Base-by-base conservation (phyloP, 148 eudicot species). In the Dysphania ambrosioides region DNA sequence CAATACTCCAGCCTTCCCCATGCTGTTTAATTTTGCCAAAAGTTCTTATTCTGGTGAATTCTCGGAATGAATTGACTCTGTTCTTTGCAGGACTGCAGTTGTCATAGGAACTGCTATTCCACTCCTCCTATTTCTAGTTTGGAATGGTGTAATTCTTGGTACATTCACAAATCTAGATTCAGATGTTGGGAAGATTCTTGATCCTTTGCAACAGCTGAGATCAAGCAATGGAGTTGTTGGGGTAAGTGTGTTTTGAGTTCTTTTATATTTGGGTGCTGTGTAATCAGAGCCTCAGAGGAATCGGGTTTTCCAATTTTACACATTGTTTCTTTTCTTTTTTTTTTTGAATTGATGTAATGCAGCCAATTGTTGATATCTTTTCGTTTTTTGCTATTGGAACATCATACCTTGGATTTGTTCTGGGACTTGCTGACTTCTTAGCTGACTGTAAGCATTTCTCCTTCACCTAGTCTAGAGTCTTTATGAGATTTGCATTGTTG, bases 141-240 rank as follows among this genome's bases (percentile, higher is more conserved):
- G 98, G 98, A 82, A 92, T 80, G 98, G 89, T 77, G 98, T 94
- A 68, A 87, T 94, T 79, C 96, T 94, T 64, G 97, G 98, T 38
- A 79, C 92, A 47, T 70, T 91, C 60, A 56, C 88, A 35, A 81
- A 72, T 77, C 58, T 80, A 30, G 89, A 71, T 69, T 69, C 83
- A 18, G 86, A 77, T 34, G 76, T 82, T n/a, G 85, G 83, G 40
- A 88, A 76, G 59, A 82, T 90, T 71, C 70, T 57, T 26, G 98
- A 94, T 71, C 97, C 98, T 32, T 67, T 94, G 74, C 92, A 86
- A 79, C 88, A 78, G 74, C 80, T 94, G 81, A 87, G 82, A 72
- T 88, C 91, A 53, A 84, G 86, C 42, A 92, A 85, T 80, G 97
- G 85, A 77, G 70, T 79, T 75, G 96, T 94, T 27, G 92, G 98